Conservation (phyloP, 176 grass and related monocot genomes). For the Ananas comosus region DNA sequence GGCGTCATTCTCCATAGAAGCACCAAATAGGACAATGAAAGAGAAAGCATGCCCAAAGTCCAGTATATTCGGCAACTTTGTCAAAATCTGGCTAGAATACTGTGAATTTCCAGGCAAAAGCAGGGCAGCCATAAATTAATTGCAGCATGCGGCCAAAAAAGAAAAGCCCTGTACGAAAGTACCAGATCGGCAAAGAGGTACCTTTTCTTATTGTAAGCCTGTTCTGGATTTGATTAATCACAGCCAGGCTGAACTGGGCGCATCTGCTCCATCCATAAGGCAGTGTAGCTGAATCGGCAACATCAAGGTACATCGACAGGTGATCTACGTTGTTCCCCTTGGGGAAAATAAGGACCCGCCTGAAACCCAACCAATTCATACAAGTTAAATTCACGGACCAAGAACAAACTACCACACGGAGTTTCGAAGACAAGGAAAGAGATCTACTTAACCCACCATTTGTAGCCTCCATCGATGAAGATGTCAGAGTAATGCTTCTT, state of each 20-base stretch:
- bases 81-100: no score
- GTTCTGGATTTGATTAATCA: constrained; percentile 73
- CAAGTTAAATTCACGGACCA: background rate
- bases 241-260: constrained; percentile 78
- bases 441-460: constrained; percentile 46
- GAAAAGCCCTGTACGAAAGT: background rate
- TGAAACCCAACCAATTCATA: constrained; percentile 18
- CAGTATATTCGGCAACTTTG: no score
- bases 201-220: constrained; percentile 79
- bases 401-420: background rate
- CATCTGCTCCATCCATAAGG: constrained; percentile 77
- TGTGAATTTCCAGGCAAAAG: no score
- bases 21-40: background rate
- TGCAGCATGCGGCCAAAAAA: background rate
- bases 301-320: constrained; percentile 84
- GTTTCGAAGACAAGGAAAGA: background rate
- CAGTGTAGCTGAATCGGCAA: constrained; percentile 63
- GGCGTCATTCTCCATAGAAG: background rate
- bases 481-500: constrained; percentile 81
- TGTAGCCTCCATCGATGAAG: constrained; percentile 62
- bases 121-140: background rate
- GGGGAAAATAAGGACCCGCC: constrained; percentile 88
- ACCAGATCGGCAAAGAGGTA: constrained; percentile 11
- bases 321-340: constrained; percentile 96
- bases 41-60: background rate